Evolutionary conservation across 2,329 filamentous ascomycete species (phyloP), one percentile per base, ranked within the genome.

Genomic region (Lachnellula willkommii): DNA sequence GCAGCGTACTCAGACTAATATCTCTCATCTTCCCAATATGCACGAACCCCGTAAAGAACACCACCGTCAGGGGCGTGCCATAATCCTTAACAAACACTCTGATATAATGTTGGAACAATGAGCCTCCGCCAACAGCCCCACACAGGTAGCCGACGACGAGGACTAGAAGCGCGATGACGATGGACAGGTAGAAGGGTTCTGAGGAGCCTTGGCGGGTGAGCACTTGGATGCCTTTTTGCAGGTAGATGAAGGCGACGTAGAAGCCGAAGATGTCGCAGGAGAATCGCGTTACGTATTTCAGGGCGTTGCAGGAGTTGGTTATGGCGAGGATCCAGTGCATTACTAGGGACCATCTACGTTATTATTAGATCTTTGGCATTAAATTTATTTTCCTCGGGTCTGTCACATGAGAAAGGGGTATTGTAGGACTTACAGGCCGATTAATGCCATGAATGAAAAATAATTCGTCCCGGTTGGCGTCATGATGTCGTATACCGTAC

Each of bases 261-360:
- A 95, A 95, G 50, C 90, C 91, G 63, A 96, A 95, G 66, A 93
- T 94, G 71, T 96, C 91, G 73, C 91, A 95, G 24, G 90, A 90
- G 69, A 96, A 96, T 14, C 90, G 82, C 1, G 91, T 96, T 22
- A 96, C 90, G 71, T 92, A 95, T 67, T 84, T 86, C n/a, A 96
- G 77, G 66, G 81, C 88, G 72, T 95, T 94, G 76, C 91, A 95
- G 1, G 89, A 85, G 70, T 96, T 96, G 11, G 88, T 89, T 54
- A 90, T 77, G 49, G 90, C 90, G 20, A 95, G 80, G 43, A 90
- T 75, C 87, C 88, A 92, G 73, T 95, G 90, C 73, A 95, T 85
- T 24, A 92, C 76, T 20, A 95, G 74, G 1, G 90, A 87, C 90
- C 90, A 96, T 55, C 84, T 88, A 26, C 12, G 28, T 11, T 32